A percentile compares a stretch with the other conserved stretches of the same genome.
phyloP scores from a whole-genome alignment of 176 grass and related monocot genomes.

The Chloris gayana region DNA sequence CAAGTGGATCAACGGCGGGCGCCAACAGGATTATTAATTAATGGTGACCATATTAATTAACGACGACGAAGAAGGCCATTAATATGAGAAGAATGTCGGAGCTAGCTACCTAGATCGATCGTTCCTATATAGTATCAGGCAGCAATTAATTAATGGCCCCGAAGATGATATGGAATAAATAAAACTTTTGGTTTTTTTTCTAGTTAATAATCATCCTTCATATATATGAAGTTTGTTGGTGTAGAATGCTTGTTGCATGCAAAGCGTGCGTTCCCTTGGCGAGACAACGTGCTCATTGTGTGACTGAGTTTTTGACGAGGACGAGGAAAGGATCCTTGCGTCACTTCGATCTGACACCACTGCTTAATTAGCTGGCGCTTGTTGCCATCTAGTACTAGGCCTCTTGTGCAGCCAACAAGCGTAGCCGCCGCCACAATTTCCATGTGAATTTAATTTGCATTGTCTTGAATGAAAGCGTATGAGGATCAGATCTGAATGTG shows the following conservation, averaged over 20 bases:
- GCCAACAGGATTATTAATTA: background rate
- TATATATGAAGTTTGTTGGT: background rate
- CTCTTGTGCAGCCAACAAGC: background rate
- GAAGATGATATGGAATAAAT: background rate
- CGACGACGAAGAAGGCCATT: background rate
- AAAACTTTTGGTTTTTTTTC: background rate
- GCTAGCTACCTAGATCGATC: background rate
- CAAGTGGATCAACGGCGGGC: conserved; percentile 46
- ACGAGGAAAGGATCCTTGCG: background rate
- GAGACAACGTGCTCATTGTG: background rate
- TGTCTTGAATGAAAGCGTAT: no score
- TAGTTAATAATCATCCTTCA: background rate
- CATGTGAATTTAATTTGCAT: background rate
- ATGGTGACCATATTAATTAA: no score
- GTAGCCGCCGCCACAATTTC: background rate
- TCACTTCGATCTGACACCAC: background rate
- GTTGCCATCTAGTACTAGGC: background rate
- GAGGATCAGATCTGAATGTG: no score
- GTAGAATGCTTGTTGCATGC: background rate
- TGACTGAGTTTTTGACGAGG: background rate
- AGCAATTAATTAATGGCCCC: no score
- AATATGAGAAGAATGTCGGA: background rate
- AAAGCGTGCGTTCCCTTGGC: background rate
- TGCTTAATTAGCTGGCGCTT: background rate
- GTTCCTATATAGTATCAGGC: background rate